phyloP scores from a whole-genome alignment of 768 basidiomycete species.

The Coprinopsis strossmayeri region DNA sequence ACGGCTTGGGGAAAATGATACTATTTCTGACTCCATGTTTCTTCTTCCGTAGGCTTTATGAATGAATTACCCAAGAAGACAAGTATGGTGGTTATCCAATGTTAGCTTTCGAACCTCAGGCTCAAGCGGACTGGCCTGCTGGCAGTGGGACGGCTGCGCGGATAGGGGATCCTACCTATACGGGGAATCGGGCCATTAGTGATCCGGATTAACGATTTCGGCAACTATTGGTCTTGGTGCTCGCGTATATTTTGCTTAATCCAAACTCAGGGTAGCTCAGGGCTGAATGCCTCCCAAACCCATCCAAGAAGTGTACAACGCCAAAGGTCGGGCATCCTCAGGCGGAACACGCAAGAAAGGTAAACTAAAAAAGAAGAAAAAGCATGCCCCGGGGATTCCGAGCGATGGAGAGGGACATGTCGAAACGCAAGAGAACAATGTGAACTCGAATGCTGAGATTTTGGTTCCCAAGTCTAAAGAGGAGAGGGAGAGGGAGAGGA shows the following conservation, averaged over 20 bases:
- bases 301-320: constrained; percentile 42
- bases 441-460: constrained; percentile 54
- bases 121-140: too few species aligned
- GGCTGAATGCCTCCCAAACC: constrained; percentile 12
- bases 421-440: neutral
- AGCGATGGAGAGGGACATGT: constrained; percentile 16
- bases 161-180: too few species aligned
- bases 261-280: too few species aligned
- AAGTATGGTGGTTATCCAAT: too few species aligned
- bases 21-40: too few species aligned
- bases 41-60: too few species aligned
- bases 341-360: constrained; percentile 61
- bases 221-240: neutral
- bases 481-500: constrained; percentile 53
- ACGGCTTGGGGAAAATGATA: too few species aligned
- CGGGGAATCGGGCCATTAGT: too few species aligned
- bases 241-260: neutral
- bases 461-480: constrained; percentile 52
- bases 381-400: constrained; percentile 10
- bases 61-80: too few species aligned
- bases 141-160: too few species aligned
- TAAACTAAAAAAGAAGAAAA: constrained; percentile 28
- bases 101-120: too few species aligned
- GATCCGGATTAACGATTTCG: too few species aligned
- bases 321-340: constrained; percentile 60